Conservation (phyloP, 1,284 basidiomycete genomes). For the Macrocystidia cucumis region DNA sequence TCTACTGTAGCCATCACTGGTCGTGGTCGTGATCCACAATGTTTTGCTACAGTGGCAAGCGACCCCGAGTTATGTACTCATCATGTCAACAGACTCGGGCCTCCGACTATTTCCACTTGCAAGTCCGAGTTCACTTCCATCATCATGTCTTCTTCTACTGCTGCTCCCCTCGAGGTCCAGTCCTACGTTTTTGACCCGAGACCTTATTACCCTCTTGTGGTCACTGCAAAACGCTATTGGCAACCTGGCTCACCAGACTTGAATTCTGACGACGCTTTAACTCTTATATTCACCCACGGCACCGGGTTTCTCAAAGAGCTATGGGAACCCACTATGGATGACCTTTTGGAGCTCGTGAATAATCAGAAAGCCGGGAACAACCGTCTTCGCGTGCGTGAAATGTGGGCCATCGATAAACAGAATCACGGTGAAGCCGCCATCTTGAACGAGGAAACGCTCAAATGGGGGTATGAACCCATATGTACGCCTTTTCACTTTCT, state of each 20-base stretch:
- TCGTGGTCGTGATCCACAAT: too few species aligned
- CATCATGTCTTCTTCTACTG: too few species aligned
- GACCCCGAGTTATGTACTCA: too few species aligned
- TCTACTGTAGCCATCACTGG: too few species aligned
- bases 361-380: conserved; percentile 3
- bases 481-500: conserved; percentile 23
- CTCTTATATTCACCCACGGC: conserved; percentile 43
- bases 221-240: conserved; percentile 44
- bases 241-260: conserved; percentile 20
- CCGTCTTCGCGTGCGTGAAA: conserved; percentile 37
- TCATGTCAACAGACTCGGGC: too few species aligned
- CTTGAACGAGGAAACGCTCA: conserved; percentile 36
- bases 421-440: conserved; percentile 47
- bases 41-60: too few species aligned
- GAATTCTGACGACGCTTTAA: conserved; percentile 31
- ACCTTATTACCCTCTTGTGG: conserved; percentile 37
- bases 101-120: too few species aligned
- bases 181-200: conserved; percentile 44
- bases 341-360: conserved; percentile 27
- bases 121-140: too few species aligned
- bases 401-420: conserved; percentile 45
- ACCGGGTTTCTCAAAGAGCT: conserved; percentile 49
- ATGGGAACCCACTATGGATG: conserved; percentile 47
- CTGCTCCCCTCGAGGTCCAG: conserved; percentile 19
- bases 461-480: conserved; percentile 29